Base-by-base conservation (phyloP, 306 rosid species). In the Pueraria montana region DNA sequence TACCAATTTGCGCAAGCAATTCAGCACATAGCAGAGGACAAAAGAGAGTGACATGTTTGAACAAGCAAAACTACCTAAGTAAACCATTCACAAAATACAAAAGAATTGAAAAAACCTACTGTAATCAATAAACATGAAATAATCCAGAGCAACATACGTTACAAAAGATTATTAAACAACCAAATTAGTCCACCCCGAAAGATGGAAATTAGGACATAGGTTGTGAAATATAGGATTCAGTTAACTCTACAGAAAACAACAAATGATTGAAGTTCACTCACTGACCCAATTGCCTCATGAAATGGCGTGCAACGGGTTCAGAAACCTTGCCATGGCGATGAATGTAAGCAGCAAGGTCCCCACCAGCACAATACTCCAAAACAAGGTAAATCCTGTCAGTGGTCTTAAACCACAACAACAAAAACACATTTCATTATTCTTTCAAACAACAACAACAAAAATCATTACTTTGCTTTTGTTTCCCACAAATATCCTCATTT, bases 351-450 rank as follows among this genome's bases (percentile, higher is more conserved):
- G 90, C 89, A 7, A 96, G 94, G 80, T 96, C 99, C 64, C 99
- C 99, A 49, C 97, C 97, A 81, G 89, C 91, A 84, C 99, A 96
- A 75, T 91, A 96, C 91, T 96, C 99, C 97, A 96, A 85, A 74
- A 96, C 89, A 82, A 96, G 97, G 90, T 87, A 96, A 86, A 96
- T 89, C 85, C 85, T 92, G 30, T 96, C 97, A 83, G 86, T 49
- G 40, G 94, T 89, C 99, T 96, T 65, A 23, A 74, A 48, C 30
- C 8, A 32, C 34, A 24, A 14, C 38, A 30, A 71, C 2, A 67
- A 67, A 18, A 0, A 67, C 17, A 38, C 30, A 18, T 11, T 11
- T 67, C 27, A 38, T 38, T 11, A 4, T 67, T 18, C 72, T 32
- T 27, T 64, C 7, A 34, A 12, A 38, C 43, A 7, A 38, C 43